These are phyloP conservation scores for Nyctanthes arbortristis DNA, from an alignment of 257 asterid species.

Conservation along the genomic window DNA sequence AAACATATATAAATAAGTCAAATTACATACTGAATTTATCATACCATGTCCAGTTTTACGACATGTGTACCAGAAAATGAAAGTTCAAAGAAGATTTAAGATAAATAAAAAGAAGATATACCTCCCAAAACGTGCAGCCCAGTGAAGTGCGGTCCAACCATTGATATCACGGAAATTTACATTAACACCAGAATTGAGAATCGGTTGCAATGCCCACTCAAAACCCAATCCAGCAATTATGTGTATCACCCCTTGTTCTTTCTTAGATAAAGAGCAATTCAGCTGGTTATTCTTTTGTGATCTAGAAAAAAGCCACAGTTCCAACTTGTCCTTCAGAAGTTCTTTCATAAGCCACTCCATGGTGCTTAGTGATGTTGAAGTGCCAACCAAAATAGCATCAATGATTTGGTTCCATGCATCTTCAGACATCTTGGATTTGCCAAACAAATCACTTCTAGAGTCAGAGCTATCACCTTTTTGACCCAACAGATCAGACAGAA, in stretches of 20 bases:
- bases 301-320: slow-evolving; percentile 68
- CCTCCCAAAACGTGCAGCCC: slow-evolving; percentile 99
- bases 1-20: slow-evolving; percentile 16
- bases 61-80: slow-evolving; percentile 19
- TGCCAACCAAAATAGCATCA: slow-evolving; percentile 60
- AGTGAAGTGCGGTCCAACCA: slow-evolving; percentile 99
- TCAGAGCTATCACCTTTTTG: slow-evolving; percentile 41
- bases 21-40: slow-evolving; percentile 2
- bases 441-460: slow-evolving; percentile 45
- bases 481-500: slow-evolving; percentile 47
- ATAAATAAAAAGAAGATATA: slow-evolving; percentile 31
- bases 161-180: slow-evolving; percentile 79
- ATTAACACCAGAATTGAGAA: slow-evolving; percentile 73
- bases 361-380: slow-evolving; percentile 52
- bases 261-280: slow-evolving; percentile 56
- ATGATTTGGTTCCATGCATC: slow-evolving; percentile 72
- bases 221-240: slow-evolving; percentile 83
- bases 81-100: not conserved
- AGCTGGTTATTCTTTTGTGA: slow-evolving; percentile 33
- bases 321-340: slow-evolving; percentile 79
- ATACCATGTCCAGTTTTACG: not conserved
- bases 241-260: slow-evolving; percentile 95
- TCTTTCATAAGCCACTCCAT: slow-evolving; percentile 82
- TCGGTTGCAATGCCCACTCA: slow-evolving; percentile 92
- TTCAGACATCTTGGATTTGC: slow-evolving; percentile 47